phyloP scores from a whole-genome alignment of 225 moss, liverwort and hornwort genomes.

The Climacium dendroides region DNA sequence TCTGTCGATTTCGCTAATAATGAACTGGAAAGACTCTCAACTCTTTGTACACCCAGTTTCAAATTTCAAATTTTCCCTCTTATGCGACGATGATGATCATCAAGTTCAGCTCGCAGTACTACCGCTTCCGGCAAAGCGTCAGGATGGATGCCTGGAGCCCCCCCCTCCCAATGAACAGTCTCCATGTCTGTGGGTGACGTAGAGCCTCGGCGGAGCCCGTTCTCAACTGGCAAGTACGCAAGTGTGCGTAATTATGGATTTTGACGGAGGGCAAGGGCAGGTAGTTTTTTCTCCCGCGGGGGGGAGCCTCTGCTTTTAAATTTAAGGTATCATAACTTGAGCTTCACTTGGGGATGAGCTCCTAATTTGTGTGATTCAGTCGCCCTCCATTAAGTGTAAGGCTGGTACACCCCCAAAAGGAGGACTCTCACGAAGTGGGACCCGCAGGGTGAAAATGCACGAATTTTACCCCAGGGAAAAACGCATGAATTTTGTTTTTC shows the following conservation, averaged over 20 bases:
- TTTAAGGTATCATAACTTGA: neutral
- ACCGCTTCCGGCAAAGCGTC: no score
- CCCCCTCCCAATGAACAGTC: neutral
- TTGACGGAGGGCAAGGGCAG: no score
- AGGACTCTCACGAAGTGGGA: no score
- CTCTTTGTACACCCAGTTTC: neutral
- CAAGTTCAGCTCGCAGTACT: neutral
- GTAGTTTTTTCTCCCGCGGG: no score
- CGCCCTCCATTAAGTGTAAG: neutral
- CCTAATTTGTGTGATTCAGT: neutral
- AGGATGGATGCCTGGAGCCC: no score
- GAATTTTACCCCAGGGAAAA: no score
- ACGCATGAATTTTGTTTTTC: no score
- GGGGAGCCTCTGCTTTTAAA: neutral
- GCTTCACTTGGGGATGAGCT: neutral
- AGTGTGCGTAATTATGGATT: neutral
- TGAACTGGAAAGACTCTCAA: neutral
- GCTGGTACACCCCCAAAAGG: no score
- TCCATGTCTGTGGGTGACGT: no score
- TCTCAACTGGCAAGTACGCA: neutral
- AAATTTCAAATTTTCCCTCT: neutral
- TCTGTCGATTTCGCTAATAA: neutral
- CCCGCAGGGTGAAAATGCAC: no score
- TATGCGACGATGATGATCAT: neutral
- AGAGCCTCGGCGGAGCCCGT: no score